These are phyloP conservation scores for Yarrowia osloensis DNA, from an alignment of 805 yeast genomes.

Conservation along the genomic window DNA sequence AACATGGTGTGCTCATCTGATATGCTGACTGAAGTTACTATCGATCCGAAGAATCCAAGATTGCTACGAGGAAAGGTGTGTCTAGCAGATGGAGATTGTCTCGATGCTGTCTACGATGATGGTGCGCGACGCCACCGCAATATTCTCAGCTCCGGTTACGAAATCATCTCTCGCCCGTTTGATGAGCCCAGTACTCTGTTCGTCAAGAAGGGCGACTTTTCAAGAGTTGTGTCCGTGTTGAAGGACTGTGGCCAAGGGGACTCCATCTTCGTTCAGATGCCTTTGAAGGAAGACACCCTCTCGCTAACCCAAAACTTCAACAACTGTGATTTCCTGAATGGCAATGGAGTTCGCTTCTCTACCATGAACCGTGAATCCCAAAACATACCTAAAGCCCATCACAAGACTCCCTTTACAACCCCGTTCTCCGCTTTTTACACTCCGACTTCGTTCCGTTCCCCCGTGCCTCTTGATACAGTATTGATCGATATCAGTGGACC, in stretches of 20 bases:
- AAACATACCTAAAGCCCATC: background rate
- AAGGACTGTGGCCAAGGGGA: background rate
- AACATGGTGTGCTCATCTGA: slow-evolving; percentile 66
- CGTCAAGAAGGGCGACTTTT: slow-evolving; percentile 3
- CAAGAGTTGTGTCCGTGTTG: background rate
- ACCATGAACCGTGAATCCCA: background rate
- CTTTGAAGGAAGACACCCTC: background rate
- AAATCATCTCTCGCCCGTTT: background rate
- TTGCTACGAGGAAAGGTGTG: slow-evolving; percentile 50
- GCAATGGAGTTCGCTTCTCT: slow-evolving; percentile 11
- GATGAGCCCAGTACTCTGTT: background rate
- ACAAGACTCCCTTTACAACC: slow-evolving; percentile 2
- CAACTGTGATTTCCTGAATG: slow-evolving; percentile 14
- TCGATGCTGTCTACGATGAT: background rate
- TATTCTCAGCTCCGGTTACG: background rate
- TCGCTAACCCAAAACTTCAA: background rate
- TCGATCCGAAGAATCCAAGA: slow-evolving; percentile 59
- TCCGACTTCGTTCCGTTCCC: slow-evolving; percentile 8
- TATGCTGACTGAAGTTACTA: slow-evolving; percentile 67
- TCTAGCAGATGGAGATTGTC: slow-evolving; percentile 54
- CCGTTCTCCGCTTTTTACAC: slow-evolving; percentile 14
- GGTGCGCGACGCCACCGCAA: background rate
- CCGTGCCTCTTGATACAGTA: slow-evolving; percentile 6
- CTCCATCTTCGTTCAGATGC: background rate
- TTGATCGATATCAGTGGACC: slow-evolving; percentile 20